Base-by-base conservation (phyloP, 2,329 filamentous ascomycete species). In the Aspergillus novofumigatus region DNA sequence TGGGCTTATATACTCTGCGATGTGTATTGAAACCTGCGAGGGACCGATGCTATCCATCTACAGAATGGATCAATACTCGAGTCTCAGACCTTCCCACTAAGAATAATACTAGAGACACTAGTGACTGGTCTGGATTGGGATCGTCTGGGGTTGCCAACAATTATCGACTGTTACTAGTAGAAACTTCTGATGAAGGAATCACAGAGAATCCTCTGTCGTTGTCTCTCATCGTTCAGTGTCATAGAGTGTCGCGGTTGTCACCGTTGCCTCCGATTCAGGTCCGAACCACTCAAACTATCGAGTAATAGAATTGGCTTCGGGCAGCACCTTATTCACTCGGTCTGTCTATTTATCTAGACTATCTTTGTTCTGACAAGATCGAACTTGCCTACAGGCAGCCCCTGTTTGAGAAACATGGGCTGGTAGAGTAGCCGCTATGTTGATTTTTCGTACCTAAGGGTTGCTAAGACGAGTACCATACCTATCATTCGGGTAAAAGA, bases 71-170 rank as follows among this genome's bases (percentile, higher is more conserved):
- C 32, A 38, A n/a, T 5, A 38, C 32, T 38, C 5, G 5, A 50
- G 9, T 26, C 47, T 23, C 23, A 26, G 23, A 25, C 11, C 21
- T 17, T 49, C 23, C 20, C 56, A 49, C 54, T 49, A 53, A 50
- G 41, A 47, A 55, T 29, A 11, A 50, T 42, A 20, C 29, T 5
- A 2, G 23, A 29, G 47, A 11, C 7, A 51, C 45, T 57, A 51
- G 47, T 42, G 47, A 47, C 51, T 42, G 57, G 57, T 51, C 49
- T 61, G 54, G 57, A 59, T 61, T 59, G 48, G 57, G 57, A 63
- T 63, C 55, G 52, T 63, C 61, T 56, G 61, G 61, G 59, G 59
- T 63, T 58, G 50, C 45, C 47, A 54, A 47, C 44, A 49, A 53
- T 51, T 28, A 52, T 25, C n/a, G 17, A 35, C 32, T 35, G 14